These are phyloP conservation scores for Asclepias syriaca DNA, from an alignment of 257 asterid genomes.

Conservation along the genomic window DNA sequence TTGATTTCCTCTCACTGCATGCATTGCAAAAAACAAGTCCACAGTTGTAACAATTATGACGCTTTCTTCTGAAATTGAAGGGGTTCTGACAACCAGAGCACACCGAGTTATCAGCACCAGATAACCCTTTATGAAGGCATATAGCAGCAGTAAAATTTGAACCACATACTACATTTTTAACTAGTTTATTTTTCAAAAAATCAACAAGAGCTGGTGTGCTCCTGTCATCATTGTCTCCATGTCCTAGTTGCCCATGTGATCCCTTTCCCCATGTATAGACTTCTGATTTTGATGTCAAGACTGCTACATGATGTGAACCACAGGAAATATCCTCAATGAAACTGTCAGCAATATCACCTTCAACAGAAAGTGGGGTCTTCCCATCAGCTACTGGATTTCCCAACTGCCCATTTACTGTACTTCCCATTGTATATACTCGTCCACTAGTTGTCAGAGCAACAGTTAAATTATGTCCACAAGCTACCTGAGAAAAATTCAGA, in stretches of 20 bases:
- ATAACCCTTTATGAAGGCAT: conserved; percentile 73
- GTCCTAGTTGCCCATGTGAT: conserved; percentile 74
- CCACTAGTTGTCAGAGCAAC: conserved; percentile 58
- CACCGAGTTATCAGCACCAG: conserved; percentile 54
- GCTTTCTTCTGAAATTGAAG: conserved; percentile 72
- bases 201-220: conserved; percentile 51
- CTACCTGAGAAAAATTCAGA: conserved; percentile 45
- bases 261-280: conserved; percentile 94
- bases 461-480: conserved; percentile 61
- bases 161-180: conserved; percentile 65
- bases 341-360: conserved; percentile 41
- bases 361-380: conserved; percentile 44
- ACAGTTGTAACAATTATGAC: conserved; percentile 92
- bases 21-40: conserved; percentile 80
- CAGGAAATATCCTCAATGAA: conserved; percentile 69
- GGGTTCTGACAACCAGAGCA: conserved; percentile 71
- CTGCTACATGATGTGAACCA: conserved; percentile 74
- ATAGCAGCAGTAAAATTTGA: conserved; percentile 70
- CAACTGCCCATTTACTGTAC: conserved; percentile 35
- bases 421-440: conserved; percentile 74
- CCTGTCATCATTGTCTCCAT: conserved; percentile 59
- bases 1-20: conserved; percentile 61
- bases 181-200: conserved; percentile 68
- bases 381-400: conserved; percentile 35
- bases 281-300: conserved; percentile 64